Percentiles rank a stretch among this genome's conserved stretches.
These are phyloP conservation scores for Colletotrichum limetticola DNA, from an alignment of 2,329 filamentous ascomycete genomes.

Conservation along the genomic window DNA sequence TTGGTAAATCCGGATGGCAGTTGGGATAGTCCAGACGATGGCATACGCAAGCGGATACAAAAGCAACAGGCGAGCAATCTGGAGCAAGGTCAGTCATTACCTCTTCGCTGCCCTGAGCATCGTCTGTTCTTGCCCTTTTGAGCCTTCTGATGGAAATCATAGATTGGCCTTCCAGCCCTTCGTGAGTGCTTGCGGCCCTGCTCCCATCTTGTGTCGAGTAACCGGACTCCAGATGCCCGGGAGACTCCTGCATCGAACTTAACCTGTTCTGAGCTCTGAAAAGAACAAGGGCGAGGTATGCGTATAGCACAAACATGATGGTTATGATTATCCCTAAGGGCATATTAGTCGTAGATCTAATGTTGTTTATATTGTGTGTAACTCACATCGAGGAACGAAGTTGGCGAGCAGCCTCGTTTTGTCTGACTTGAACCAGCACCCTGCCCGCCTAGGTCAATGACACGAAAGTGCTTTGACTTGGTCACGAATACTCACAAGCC, in stretches of 20 bases:
- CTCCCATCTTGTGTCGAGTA: slow-evolving; percentile 1
- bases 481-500: slow-evolving; percentile 35
- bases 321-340: slow-evolving; percentile 47
- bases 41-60: slow-evolving; percentile 54
- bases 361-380: too few species aligned
- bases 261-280: slow-evolving; percentile 49
- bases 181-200: background rate
- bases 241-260: slow-evolving; percentile 41
- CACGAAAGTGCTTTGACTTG: too few species aligned
- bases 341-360: background rate
- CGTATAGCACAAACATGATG: slow-evolving; percentile 49
- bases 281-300: slow-evolving; percentile 50
- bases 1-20: slow-evolving; percentile 52
- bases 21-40: slow-evolving; percentile 53
- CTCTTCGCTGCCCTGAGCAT: slow-evolving; percentile 1
- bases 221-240: background rate
- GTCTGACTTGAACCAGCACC: slow-evolving; percentile 55
- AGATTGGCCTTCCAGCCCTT: background rate
- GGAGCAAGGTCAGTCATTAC: background rate
- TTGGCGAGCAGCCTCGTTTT: slow-evolving; percentile 50
- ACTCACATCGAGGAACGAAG: slow-evolving; percentile 51
- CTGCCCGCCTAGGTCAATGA: background rate
- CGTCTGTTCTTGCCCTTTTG: slow-evolving; percentile 32
- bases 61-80: slow-evolving; percentile 54
- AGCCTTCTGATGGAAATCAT: slow-evolving; percentile 34